phyloP scores from a whole-genome alignment of 1,284 basidiomycete genomes.

The Phylloboletellus chloephorus region DNA sequence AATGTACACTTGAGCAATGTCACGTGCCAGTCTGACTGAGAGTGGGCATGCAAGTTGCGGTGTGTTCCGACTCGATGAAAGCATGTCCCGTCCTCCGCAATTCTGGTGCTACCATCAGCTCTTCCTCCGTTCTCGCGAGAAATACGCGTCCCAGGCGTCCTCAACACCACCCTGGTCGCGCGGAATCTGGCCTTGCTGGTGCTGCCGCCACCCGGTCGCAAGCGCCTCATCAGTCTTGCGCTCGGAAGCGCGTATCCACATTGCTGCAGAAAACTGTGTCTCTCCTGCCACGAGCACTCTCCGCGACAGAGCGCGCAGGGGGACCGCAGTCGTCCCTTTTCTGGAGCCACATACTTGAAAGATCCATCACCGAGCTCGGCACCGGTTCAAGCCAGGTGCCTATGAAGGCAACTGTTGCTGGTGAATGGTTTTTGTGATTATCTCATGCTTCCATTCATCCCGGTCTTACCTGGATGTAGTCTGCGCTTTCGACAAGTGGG shows the following conservation, averaged over 20 bases:
- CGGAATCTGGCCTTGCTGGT: not conserved
- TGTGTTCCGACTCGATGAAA: constrained; percentile 24
- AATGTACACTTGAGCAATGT: constrained; percentile 6
- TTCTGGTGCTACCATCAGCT: not conserved
- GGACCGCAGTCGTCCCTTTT: constrained; percentile 28
- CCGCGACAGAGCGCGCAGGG: constrained; percentile 12
- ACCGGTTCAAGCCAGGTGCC: constrained; percentile 16
- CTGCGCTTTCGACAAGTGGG: constrained; percentile 47
- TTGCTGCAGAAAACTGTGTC: constrained; percentile 38
- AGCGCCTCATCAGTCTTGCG: not conserved
- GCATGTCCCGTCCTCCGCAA: constrained; percentile 26
- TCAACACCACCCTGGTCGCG: not conserved
- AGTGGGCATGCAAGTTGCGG: constrained; percentile 16
- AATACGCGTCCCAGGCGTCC: not conserved
- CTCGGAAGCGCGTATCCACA: constrained; percentile 20
- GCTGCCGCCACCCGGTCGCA: not conserved
- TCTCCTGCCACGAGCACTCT: constrained; percentile 38
- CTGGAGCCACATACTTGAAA: constrained; percentile 39
- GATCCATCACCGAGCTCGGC: constrained; percentile 34
- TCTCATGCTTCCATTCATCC: constrained; percentile 7
- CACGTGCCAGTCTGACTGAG: constrained; percentile 20
- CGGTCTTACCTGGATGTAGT: constrained; percentile 35
- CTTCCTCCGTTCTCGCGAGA: not conserved
- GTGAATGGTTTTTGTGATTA: constrained; percentile 33
- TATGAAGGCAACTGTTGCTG: constrained; percentile 39